Conservation (phyloP, 495 filamentous ascomycete species). For the Pyronema domesticum region DNA sequence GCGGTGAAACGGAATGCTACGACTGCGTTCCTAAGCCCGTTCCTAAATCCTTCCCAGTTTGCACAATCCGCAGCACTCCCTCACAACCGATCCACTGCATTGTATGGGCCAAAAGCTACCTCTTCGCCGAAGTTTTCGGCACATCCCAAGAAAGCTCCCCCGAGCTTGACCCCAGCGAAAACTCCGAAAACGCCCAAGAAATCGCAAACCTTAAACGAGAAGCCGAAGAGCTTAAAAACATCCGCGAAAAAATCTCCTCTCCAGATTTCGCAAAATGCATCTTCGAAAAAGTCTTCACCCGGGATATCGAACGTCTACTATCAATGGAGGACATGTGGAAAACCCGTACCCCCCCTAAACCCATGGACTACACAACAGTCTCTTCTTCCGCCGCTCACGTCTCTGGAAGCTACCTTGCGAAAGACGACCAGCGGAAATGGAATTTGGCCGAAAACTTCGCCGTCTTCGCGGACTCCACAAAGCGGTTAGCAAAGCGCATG, state of each 20-base stretch:
- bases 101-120: constrained; percentile 96
- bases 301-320: constrained; percentile 67
- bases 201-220: constrained; percentile 73
- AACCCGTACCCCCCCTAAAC: constrained; percentile 50
- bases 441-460: constrained; percentile 58
- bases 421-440: constrained; percentile 64
- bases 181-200: constrained; percentile 73
- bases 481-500: constrained; percentile 56
- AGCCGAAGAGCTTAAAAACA: constrained; percentile 62
- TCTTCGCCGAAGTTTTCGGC: constrained; percentile 87
- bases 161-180: constrained; percentile 57
- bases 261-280: constrained; percentile 60
- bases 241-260: constrained; percentile 67
- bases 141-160: constrained; percentile 67
- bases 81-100: constrained; percentile 97
- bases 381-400: constrained; percentile 33
- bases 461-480: constrained; percentile 72
- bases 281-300: constrained; percentile 82
- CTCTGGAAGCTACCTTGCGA: constrained; percentile 35
- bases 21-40: constrained; percentile 79
- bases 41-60: constrained; percentile 83
- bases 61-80: constrained; percentile 88
- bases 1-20: constrained; percentile 89
- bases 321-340: constrained; percentile 98
- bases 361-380: constrained; percentile 44